phyloP scores from a whole-genome alignment of 2,329 filamentous ascomycete genomes.

The Neofusicoccum parvum region DNA sequence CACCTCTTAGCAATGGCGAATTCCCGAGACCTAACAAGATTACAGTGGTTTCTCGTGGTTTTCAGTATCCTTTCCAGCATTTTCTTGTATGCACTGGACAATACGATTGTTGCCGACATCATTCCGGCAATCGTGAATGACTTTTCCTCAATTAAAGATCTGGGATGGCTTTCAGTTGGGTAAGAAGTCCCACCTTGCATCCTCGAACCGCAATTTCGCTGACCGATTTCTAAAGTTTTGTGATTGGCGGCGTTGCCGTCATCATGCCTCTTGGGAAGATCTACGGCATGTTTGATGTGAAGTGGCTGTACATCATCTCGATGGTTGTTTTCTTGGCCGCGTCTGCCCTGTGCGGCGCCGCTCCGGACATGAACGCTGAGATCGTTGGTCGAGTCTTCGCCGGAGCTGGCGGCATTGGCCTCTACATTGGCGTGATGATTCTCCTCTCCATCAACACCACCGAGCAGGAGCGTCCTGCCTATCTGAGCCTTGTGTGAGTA shows the following conservation, averaged over 20 bases:
- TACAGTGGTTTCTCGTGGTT: constrained; percentile 21
- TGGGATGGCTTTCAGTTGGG: constrained; percentile 39
- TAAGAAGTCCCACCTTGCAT: no score
- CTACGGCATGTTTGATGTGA: constrained; percentile 55
- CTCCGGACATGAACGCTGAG: constrained; percentile 48
- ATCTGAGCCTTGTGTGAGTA: constrained; percentile 30
- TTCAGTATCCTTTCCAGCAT: constrained; percentile 16
- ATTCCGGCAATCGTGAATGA: constrained; percentile 43
- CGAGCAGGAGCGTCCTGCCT: constrained; percentile 50
- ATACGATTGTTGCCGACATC: constrained; percentile 44
- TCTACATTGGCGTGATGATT: constrained; percentile 34
- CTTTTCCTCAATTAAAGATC: constrained; percentile 34
- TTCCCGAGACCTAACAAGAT: background rate
- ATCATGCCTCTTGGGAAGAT: constrained; percentile 56
- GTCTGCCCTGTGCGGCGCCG: constrained; percentile 55
- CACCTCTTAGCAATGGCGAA: no score
- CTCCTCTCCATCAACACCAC: constrained; percentile 53
- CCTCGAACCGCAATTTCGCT: no score
- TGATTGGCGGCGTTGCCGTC: constrained; percentile 39
- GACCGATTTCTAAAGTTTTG: constrained; percentile 25
- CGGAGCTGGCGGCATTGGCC: constrained; percentile 53
- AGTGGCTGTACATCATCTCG: constrained; percentile 38
- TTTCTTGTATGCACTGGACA: constrained; percentile 43
- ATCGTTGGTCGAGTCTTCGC: constrained; percentile 59
- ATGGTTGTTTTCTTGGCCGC: constrained; percentile 55